Evolutionary conservation across 2,329 filamentous ascomycete species (phyloP).

Genomic region (Aspergillus aculeatinus): DNA sequence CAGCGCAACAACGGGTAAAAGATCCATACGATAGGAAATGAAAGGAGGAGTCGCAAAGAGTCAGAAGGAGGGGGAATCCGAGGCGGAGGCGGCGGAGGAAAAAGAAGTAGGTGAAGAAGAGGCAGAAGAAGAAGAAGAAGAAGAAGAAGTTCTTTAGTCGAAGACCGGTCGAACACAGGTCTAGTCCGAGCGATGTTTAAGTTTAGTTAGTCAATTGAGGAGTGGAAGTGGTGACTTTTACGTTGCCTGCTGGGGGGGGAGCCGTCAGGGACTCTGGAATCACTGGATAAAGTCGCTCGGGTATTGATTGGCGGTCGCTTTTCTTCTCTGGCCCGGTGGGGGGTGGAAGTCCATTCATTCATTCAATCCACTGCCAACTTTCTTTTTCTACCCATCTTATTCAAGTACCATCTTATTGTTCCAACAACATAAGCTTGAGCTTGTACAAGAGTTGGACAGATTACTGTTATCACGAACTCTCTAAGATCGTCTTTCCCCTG

Average conservation of each 20-base stretch:
- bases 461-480: neutral
- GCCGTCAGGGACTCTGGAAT: conserved; percentile 1
- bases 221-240: neutral
- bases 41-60: neutral
- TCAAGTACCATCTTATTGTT: neutral
- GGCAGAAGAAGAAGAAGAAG: neutral
- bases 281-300: neutral
- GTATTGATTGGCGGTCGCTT: neutral
- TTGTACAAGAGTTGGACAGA: neutral
- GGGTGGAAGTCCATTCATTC: too few relatives aligned
- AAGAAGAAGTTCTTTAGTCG: neutral
- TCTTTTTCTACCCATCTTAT: too few relatives aligned
- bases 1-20: neutral
- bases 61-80: neutral
- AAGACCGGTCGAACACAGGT: neutral
- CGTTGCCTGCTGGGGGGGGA: neutral
- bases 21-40: neutral
- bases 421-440: neutral
- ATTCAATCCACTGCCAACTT: neutral
- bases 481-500: neutral
- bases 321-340: neutral
- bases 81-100: neutral
- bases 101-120: neutral
- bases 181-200: neutral
- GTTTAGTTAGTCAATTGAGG: neutral